These are phyloP conservation scores for Paradendryphiella salina DNA, from an alignment of 2,329 filamentous ascomycete genomes.

Conservation along the genomic window DNA sequence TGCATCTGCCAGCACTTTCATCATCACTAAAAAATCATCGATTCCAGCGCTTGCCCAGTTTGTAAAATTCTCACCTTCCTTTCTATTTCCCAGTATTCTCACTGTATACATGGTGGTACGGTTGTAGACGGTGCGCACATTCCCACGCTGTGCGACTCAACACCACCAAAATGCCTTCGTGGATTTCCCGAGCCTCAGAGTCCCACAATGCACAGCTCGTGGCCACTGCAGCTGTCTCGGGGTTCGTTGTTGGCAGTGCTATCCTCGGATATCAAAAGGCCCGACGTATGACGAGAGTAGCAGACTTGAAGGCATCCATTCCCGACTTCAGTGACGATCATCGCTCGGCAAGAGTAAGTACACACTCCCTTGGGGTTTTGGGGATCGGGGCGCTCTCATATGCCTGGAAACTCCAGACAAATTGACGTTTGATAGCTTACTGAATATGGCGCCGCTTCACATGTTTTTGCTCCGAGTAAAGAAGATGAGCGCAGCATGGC, in stretches of 20 bases:
- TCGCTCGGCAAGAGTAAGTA: constrained; percentile 55
- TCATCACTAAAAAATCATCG: constrained; percentile 12
- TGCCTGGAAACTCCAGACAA: background rate
- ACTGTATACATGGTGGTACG: constrained; percentile 9
- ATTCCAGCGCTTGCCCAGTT: background rate
- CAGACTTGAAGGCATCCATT: constrained; percentile 64
- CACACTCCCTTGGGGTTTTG: background rate
- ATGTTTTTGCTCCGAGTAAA: constrained; percentile 46
- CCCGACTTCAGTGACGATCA: constrained; percentile 58
- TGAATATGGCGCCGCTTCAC: constrained; percentile 60
- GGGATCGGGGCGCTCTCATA: background rate
- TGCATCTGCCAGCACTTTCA: constrained; percentile 5
- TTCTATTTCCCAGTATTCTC: background rate
- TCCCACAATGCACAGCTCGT: constrained; percentile 64
- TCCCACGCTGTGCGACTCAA: constrained; percentile 3
- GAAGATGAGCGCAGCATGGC: constrained; percentile 63
- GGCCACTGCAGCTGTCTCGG: constrained; percentile 66
- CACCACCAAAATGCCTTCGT: constrained; percentile 49
- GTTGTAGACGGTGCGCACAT: constrained; percentile 2
- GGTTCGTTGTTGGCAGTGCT: constrained; percentile 54
- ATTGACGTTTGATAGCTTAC: constrained; percentile 60
- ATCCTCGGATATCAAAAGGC: constrained; percentile 63
- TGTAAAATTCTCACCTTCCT: background rate
- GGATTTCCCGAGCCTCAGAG: constrained; percentile 50
- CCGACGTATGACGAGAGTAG: constrained; percentile 58